phyloP scores from a whole-genome alignment of 257 asterid genomes.

The Leptodermis oblonga region DNA sequence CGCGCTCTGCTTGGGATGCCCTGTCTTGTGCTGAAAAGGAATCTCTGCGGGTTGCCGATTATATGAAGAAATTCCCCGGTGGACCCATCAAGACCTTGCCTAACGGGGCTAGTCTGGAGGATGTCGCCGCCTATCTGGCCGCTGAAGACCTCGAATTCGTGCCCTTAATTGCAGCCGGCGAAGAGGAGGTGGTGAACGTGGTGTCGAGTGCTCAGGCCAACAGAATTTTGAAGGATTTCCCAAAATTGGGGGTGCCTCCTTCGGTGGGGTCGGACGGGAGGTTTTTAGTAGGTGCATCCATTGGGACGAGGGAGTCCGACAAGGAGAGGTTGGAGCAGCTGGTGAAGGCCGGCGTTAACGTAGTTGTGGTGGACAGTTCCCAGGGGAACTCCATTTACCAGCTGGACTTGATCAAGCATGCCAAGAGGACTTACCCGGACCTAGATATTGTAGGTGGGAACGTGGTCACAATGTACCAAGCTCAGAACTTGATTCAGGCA shows the following conservation, averaged over 20 bases:
- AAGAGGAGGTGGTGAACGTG: conserved; percentile 51
- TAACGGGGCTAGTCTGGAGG: conserved; percentile 54
- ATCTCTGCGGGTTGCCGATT: conserved; percentile 22
- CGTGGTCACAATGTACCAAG: conserved; percentile 73
- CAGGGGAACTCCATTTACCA: conserved; percentile 86
- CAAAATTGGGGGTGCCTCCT: conserved; percentile 75
- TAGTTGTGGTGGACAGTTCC: conserved; percentile 75
- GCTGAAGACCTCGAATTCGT: conserved; percentile 46
- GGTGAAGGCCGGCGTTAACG: conserved; percentile 78
- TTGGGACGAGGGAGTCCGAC: conserved; percentile 83
- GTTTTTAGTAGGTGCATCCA: conserved; percentile 78
- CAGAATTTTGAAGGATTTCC: conserved; percentile 50
- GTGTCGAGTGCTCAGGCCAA: conserved; percentile 46
- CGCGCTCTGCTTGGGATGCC: conserved; percentile 55
- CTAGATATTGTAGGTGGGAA: conserved; percentile 86
- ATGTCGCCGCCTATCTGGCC: conserved; percentile 67
- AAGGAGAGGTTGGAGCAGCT: conserved; percentile 77
- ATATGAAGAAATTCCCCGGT: conserved; percentile 37
- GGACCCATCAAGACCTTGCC: conserved; percentile 40
- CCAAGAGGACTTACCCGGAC: conserved; percentile 57
- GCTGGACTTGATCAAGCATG: conserved; percentile 76
- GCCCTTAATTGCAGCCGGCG: conserved; percentile 36
- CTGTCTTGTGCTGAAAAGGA: conserved; percentile 20
- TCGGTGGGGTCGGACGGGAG: conserved; percentile 57
- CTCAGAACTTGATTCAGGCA: conserved; percentile 77